Evolutionary conservation across 257 asterid genomes (phyloP), one percentile per base, ranked within the genome.

Genomic region (Solanum infundibuliforme): DNA sequence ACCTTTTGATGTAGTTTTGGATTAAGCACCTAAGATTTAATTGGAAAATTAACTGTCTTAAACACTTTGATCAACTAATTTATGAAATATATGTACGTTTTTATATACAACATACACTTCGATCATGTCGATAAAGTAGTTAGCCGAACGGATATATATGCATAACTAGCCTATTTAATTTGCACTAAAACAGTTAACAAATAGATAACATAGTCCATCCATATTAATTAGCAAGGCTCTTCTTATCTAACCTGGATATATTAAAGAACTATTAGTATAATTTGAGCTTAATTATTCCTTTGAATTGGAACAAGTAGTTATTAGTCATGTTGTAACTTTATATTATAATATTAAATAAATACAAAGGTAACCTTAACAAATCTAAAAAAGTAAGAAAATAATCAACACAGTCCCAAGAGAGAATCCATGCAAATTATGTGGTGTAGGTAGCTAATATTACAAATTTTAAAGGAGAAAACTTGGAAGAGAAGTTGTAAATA

Each of bases 381-480:
- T 88, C 86, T 82, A 48, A 48, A 18, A 82, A 46, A 82, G 68
- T 52, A 46, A 82, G 14, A 29, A 48, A 82, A 48, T 29, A 82
- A 82, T 82, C 69, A 29, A 65, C 27, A 82, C 69, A 82, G 55
- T 48, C 20, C 43, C 41, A 9, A 48, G 21, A 48, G 29, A 82
- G 69, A 48, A 48, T 82, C 86, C 86, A 82, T 82, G 87, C 83
- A 46, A 46, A 72, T 72, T 72, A 74, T 21, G 55, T 36, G 52
- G 32, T 18, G 31, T 76, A 39, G 32, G 86, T n/a, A 34, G 82
- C 32, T 79, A 13, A 85, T 88, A 90, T 90, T 90, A 89, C 38
- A 88, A 71, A 43, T 85, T 20, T 73, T 71, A 23, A 31, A 48
- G 69, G 62, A 43, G 46, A 84, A 90, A 87, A 81, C 87, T 85